phyloP scores from a whole-genome alignment of 495 filamentous ascomycete genomes.

The Penicillium salamii region DNA sequence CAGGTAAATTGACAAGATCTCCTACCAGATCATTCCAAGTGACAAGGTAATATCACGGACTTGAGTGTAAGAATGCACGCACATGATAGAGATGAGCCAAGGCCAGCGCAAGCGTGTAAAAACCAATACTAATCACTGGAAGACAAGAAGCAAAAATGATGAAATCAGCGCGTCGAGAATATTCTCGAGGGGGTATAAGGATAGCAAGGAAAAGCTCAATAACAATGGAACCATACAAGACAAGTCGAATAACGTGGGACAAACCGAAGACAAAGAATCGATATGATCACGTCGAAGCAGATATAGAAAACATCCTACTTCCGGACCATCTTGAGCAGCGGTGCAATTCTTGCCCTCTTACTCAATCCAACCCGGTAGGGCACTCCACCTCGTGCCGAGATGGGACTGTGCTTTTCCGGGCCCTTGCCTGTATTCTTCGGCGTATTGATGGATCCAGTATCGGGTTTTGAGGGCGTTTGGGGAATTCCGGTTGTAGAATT shows the following conservation, averaged over 20 bases:
- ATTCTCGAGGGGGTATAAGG: slow-evolving; percentile 23
- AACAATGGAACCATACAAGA: neutral
- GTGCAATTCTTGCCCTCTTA: slow-evolving; percentile 60
- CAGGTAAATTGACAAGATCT: neutral
- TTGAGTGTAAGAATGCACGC: neutral
- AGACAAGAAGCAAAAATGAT: neutral
- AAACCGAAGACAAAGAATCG: neutral
- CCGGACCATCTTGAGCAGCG: slow-evolving; percentile 61
- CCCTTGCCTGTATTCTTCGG: slow-evolving; percentile 20
- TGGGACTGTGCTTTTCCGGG: slow-evolving; percentile 46
- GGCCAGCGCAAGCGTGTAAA: no score
- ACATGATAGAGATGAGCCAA: neutral
- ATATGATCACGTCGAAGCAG: no score
- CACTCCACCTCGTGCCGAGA: slow-evolving; percentile 52
- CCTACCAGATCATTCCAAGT: neutral
- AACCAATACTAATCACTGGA: no score
- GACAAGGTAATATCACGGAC: neutral
- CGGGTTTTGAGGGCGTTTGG: slow-evolving; percentile 21
- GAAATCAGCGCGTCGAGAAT: slow-evolving; percentile 1
- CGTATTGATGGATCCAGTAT: slow-evolving; percentile 1
- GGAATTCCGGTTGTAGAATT: neutral
- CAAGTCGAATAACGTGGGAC: neutral
- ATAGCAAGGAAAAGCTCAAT: slow-evolving; percentile 12
- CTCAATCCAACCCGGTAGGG: slow-evolving; percentile 67
- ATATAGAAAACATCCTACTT: no score